Percentiles rank a stretch among this genome's conserved stretches.
These are phyloP conservation scores for Immersiporthe knoxdaviesiana DNA, from an alignment of 2,329 filamentous ascomycete species.

Conservation along the genomic window DNA sequence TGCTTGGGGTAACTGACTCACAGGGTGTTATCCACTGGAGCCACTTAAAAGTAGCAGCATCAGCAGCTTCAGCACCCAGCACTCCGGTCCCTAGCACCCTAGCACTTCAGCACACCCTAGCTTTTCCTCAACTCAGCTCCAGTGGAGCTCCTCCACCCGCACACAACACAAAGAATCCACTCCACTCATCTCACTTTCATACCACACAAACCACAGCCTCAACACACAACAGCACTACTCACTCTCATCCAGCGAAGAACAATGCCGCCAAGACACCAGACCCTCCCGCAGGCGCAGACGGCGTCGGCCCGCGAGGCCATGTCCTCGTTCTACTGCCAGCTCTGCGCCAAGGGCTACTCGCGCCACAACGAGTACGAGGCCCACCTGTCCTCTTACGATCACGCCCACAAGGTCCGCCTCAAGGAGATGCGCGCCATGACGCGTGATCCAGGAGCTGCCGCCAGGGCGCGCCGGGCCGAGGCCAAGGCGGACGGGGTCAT, in stretches of 20 bases:
- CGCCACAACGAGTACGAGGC: slow-evolving; percentile 97
- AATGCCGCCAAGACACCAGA: slow-evolving; percentile 54
- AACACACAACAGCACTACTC: neutral
- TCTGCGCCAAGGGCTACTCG: slow-evolving; percentile 92
- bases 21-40: too few relatives aligned
- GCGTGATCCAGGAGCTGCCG: slow-evolving; percentile 68
- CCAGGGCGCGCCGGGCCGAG: slow-evolving; percentile 69
- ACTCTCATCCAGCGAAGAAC: neutral
- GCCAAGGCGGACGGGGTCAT: slow-evolving; percentile 71
- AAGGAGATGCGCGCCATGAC: slow-evolving; percentile 88
- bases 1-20: neutral
- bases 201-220: neutral
- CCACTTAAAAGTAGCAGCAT: too few relatives aligned
- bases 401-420: slow-evolving; percentile 88
- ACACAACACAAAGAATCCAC: slow-evolving; percentile 39
- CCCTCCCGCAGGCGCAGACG: slow-evolving; percentile 61
- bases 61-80: neutral
- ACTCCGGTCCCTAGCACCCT: too few relatives aligned
- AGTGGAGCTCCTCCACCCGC: slow-evolving; percentile 47
- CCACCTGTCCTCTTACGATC: slow-evolving; percentile 92
- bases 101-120: too few relatives aligned
- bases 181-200: neutral
- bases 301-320: slow-evolving; percentile 73
- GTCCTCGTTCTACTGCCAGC: slow-evolving; percentile 79
- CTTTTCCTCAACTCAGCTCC: too few relatives aligned